Evolutionary conservation across 169 alveolate genomes (phyloP).

Genomic region (Eimeria sp.): DNA sequence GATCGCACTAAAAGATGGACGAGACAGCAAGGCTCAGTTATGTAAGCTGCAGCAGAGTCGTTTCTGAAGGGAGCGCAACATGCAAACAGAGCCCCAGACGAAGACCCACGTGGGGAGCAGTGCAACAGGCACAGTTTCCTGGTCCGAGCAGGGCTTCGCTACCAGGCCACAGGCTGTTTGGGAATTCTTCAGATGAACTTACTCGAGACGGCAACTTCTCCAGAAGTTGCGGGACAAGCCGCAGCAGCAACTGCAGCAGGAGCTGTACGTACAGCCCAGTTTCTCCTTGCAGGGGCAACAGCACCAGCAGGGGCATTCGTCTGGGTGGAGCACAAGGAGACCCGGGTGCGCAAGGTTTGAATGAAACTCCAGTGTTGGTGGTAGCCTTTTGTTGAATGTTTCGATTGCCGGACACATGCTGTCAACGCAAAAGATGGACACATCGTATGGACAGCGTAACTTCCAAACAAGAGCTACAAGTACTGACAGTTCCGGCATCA

Average conservation of each 20-base stretch:
- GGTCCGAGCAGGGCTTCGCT: neutral
- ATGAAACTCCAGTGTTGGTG: neutral
- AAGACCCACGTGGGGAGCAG: neutral
- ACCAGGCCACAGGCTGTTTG: neutral
- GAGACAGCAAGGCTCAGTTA: neutral
- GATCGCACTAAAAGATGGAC: neutral
- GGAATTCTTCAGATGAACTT: neutral
- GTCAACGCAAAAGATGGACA: neutral
- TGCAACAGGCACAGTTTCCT: neutral
- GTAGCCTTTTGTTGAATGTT: neutral
- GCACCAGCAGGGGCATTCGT: neutral
- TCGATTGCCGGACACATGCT: neutral
- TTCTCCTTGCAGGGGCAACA: neutral
- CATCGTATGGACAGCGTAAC: neutral
- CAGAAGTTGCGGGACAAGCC: neutral
- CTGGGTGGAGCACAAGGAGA: neutral
- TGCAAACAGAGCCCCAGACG: neutral
- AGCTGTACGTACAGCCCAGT: neutral
- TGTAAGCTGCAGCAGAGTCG: neutral
- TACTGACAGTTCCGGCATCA: neutral
- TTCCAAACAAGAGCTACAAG: neutral
- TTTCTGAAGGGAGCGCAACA: neutral
- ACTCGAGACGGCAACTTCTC: neutral
- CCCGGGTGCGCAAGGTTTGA: neutral
- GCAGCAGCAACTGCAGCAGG: conserved; percentile 28